Evolutionary conservation across 192 early-diverging fungal species (phyloP).

Genomic region (Backusella luteola): DNA sequence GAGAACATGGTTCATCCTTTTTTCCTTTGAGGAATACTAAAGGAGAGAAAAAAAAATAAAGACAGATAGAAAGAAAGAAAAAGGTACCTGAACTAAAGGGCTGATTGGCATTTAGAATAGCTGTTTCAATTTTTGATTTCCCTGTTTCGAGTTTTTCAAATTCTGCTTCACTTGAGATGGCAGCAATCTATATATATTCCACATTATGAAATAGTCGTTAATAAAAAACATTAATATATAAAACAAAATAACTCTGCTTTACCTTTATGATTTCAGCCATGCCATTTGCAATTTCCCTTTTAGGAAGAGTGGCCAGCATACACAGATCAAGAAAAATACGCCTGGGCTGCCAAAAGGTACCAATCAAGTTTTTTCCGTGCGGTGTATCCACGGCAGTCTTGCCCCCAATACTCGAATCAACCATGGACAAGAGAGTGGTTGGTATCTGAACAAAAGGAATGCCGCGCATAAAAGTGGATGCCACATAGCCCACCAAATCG

Average conservation of each 20-base stretch:
- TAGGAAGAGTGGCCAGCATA: conserved; percentile 81
- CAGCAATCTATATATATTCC: conserved; percentile 66
- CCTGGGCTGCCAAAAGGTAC: conserved; percentile 95
- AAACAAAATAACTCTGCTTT: background rate
- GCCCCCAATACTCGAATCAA: conserved; percentile 94
- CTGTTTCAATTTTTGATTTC: conserved; percentile 70
- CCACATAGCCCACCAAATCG: conserved; percentile 91
- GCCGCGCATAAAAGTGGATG: conserved; percentile 98
- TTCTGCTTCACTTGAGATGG: conserved; percentile 83
- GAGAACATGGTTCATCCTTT: conserved; percentile 29
- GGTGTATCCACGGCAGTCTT: conserved; percentile 96
- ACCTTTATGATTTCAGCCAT: conserved; percentile 91
- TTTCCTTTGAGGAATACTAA: background rate
- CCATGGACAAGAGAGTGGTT: conserved; percentile 94
- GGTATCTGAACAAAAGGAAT: conserved; percentile 90
- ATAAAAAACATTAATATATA: background rate
- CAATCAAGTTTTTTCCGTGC: conserved; percentile 91
- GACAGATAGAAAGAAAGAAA: background rate
- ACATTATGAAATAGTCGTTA: too few relatives aligned
- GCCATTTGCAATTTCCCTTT: conserved; percentile 90
- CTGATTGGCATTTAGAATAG: conserved; percentile 48
- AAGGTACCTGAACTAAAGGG: conserved; percentile 2
- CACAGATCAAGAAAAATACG: conserved; percentile 88
- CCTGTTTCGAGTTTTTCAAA: conserved; percentile 84
- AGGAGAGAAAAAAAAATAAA: background rate